Conservation (phyloP, 2,329 filamentous ascomycete genomes). For the Colletotrichum sansevieriae region DNA sequence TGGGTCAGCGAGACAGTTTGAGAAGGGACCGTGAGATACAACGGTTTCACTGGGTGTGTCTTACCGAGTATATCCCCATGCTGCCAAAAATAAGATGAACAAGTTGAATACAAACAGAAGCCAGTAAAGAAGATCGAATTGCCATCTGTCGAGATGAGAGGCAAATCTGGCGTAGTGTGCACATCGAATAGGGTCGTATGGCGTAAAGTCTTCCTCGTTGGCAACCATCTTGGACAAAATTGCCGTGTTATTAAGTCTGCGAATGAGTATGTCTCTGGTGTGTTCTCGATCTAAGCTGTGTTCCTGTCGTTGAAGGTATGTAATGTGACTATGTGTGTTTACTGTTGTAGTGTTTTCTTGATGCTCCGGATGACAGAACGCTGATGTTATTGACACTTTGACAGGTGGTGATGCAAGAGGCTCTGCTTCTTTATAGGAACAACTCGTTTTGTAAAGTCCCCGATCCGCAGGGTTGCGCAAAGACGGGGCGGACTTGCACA, state of each 20-base stretch:
- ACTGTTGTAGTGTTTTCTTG: conserved; percentile 19
- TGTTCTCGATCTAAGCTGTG: neutral
- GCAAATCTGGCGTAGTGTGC: conserved; percentile 59
- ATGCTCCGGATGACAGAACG: conserved; percentile 32
- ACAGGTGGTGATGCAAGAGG: conserved; percentile 33
- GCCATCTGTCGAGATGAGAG: conserved; percentile 54
- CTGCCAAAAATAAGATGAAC: conserved; percentile 58
- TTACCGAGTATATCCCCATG: conserved; percentile 57
- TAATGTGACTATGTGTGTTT: neutral
- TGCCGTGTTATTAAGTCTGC: neutral
- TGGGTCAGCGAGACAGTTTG: conserved; percentile 10
- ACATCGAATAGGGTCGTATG: conserved; percentile 48
- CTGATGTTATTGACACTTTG: conserved; percentile 13
- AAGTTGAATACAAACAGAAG: conserved; percentile 59
- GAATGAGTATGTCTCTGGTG: neutral
- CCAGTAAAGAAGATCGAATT: conserved; percentile 64
- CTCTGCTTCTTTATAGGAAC: conserved; percentile 41
- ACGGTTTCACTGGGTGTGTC: conserved; percentile 35
- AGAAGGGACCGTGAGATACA: neutral
- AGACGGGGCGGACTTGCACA: conserved; percentile 28
- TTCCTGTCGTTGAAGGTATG: neutral
- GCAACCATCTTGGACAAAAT: conserved; percentile 20
- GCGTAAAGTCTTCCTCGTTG: conserved; percentile 35
- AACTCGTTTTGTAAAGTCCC: conserved; percentile 29
- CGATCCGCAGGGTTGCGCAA: conserved; percentile 31